phyloP scores from a whole-genome alignment of 2,329 filamentous ascomycete species.

The Claviceps sp. region DNA sequence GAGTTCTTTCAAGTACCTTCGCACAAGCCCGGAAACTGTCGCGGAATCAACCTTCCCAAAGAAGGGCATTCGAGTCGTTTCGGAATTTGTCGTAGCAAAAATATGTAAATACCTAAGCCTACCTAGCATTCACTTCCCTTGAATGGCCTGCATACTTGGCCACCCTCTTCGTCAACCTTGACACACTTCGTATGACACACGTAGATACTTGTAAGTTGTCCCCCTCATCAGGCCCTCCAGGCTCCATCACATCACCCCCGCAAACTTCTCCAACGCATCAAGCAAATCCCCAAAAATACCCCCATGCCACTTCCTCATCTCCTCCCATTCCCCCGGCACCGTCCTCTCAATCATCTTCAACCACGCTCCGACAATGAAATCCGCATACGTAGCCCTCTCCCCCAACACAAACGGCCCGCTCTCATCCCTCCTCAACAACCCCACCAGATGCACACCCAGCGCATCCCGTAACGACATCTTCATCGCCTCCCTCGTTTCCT shows the following conservation, averaged over 20 bases:
- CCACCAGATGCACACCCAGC: constrained; percentile 26
- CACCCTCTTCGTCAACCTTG: no score
- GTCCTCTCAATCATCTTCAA: constrained; percentile 29
- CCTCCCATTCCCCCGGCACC: constrained; percentile 34
- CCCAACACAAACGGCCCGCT: constrained; percentile 37
- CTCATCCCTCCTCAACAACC: constrained; percentile 23
- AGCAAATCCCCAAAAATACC: constrained; percentile 37
- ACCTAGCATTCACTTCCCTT: no score
- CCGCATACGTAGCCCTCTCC: constrained; percentile 32
- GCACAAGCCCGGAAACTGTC: no score
- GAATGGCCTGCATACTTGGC: no score
- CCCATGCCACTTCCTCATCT: constrained; percentile 32
- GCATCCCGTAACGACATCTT: constrained; percentile 25
- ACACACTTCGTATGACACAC: no score
- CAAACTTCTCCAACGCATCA: constrained; percentile 28
- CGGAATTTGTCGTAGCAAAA: no score
- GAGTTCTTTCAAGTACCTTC: no score
- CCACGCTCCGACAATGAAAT: constrained; percentile 45
- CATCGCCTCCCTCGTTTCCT: constrained; percentile 26
- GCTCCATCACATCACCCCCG: constrained; percentile 8
- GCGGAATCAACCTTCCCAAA: no score
- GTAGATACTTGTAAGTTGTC: no score
- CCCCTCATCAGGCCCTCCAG: no score
- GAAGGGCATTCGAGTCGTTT: no score
- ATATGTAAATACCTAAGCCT: no score